A percentile compares a stretch with the other conserved stretches of the same genome.
phyloP scores from a whole-genome alignment of 495 filamentous ascomycete species.

The Hyaloscypha bicolor region DNA sequence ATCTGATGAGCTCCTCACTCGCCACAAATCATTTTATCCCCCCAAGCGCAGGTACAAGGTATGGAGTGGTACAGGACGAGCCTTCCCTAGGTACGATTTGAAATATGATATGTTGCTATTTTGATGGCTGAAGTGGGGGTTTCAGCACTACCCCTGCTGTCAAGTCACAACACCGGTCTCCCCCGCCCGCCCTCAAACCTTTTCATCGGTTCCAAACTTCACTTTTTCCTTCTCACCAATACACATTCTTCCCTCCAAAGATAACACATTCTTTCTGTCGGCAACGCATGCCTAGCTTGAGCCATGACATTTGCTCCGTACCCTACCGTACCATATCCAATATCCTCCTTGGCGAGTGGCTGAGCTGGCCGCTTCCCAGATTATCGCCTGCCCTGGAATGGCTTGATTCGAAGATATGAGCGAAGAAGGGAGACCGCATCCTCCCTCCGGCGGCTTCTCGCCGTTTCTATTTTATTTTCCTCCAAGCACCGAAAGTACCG shows the following conservation, averaged over 20 bases:
- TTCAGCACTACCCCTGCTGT: background rate
- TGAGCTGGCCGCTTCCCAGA: background rate
- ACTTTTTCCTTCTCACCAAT: background rate
- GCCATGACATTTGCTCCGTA: background rate
- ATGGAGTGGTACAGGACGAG: background rate
- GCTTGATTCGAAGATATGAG: no score
- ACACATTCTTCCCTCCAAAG: background rate
- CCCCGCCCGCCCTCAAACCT: background rate
- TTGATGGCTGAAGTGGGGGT: background rate
- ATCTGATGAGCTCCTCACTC: background rate
- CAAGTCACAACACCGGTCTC: background rate
- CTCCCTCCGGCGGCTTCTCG: background rate
- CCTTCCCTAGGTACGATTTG: background rate
- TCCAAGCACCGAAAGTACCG: conserved; percentile 4
- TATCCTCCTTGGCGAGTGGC: background rate
- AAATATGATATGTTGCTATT: conserved; percentile 19
- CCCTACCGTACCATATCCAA: background rate
- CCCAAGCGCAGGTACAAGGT: conserved; percentile 6
- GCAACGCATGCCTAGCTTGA: background rate
- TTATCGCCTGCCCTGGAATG: background rate
- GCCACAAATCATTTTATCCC: conserved; percentile 22
- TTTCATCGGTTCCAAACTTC: conserved; percentile 7
- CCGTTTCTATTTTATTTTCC: background rate
- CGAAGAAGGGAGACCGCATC: no score
- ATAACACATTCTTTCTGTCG: background rate